phyloP scores from a whole-genome alignment of 2,329 filamentous ascomycete species.

The Botryotinia convoluta region DNA sequence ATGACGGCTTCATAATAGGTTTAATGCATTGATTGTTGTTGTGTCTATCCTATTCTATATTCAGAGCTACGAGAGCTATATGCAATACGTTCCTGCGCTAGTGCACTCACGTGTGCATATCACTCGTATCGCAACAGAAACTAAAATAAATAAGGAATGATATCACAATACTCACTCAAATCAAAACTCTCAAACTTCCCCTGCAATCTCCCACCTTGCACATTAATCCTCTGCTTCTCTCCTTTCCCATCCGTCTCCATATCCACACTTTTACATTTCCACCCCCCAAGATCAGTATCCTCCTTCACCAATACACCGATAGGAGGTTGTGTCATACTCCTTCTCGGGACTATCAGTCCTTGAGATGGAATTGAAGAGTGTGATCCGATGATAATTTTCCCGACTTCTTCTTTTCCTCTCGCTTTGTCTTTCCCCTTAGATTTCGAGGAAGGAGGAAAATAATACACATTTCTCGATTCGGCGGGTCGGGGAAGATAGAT shows the following conservation, averaged over 20 bases:
- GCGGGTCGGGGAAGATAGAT: not conserved
- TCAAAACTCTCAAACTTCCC: slow-evolving; percentile 18
- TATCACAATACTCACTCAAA: slow-evolving; percentile 19
- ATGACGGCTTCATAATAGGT: no score
- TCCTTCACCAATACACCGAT: slow-evolving; percentile 10
- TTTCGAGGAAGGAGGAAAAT: not conserved
- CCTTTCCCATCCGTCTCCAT: not conserved
- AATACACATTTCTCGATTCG: slow-evolving; percentile 12
- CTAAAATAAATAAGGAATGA: slow-evolving; percentile 12
- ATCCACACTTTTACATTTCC: not conserved
- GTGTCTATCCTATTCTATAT: no score
- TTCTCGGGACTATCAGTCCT: not conserved
- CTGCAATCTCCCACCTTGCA: slow-evolving; percentile 4
- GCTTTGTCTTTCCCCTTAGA: not conserved
- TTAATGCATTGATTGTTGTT: no score
- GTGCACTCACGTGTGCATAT: no score
- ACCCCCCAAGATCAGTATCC: slow-evolving; percentile 4
- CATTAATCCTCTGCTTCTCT: not conserved
- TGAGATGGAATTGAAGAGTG: slow-evolving; percentile 11
- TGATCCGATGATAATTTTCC: slow-evolving; percentile 1
- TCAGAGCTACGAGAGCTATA: no score
- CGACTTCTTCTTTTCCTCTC: slow-evolving; percentile 4
- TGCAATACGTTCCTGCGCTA: no score
- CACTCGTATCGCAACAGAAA: no score
- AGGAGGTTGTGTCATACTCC: not conserved